These are phyloP conservation scores for Yarrowia divulgata DNA, from an alignment of 805 yeast genomes.

Conservation along the genomic window DNA sequence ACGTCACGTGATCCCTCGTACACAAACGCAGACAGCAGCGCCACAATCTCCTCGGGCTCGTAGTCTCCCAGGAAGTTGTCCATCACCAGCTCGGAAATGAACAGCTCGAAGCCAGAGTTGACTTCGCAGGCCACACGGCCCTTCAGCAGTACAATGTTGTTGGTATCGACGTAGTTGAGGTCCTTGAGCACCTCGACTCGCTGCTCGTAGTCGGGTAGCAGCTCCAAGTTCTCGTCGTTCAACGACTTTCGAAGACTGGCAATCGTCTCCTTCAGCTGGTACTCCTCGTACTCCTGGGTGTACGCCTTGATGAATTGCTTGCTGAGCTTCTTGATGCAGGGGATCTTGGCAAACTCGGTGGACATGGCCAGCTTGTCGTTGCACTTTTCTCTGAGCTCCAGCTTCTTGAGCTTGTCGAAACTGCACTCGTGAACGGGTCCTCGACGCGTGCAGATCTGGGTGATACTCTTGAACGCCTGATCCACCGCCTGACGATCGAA, in stretches of 20 bases:
- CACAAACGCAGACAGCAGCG: constrained; percentile 87
- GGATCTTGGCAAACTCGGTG: constrained; percentile 13
- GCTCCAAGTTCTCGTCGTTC: constrained; percentile 86
- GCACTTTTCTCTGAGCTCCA: constrained; percentile 52
- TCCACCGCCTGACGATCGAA: neutral
- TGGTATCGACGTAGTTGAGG: constrained; percentile 80
- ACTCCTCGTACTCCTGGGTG: constrained; percentile 56
- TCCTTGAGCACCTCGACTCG: constrained; percentile 77
- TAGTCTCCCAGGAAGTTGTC: constrained; percentile 93
- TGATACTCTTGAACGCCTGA: constrained; percentile 3
- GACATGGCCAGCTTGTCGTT: constrained; percentile 43
- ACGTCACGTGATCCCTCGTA: constrained; percentile 82
- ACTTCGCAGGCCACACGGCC: constrained; percentile 93
- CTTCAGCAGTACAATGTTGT: constrained; percentile 76
- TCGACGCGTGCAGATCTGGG: constrained; percentile 5
- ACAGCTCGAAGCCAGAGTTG: constrained; percentile 82
- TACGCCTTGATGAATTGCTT: constrained; percentile 56
- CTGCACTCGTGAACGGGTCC: constrained; percentile 20
- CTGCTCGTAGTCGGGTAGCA: constrained; percentile 93
- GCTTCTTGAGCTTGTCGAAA: constrained; percentile 45
- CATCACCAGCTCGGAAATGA: constrained; percentile 84
- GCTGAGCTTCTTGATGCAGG: constrained; percentile 47
- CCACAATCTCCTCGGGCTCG: constrained; percentile 97
- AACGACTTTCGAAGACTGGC: constrained; percentile 64
- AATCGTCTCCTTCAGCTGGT: constrained; percentile 59